Base-by-base conservation (phyloP, 1,284 basidiomycete genomes). In the Moesziomyces sp. region DNA sequence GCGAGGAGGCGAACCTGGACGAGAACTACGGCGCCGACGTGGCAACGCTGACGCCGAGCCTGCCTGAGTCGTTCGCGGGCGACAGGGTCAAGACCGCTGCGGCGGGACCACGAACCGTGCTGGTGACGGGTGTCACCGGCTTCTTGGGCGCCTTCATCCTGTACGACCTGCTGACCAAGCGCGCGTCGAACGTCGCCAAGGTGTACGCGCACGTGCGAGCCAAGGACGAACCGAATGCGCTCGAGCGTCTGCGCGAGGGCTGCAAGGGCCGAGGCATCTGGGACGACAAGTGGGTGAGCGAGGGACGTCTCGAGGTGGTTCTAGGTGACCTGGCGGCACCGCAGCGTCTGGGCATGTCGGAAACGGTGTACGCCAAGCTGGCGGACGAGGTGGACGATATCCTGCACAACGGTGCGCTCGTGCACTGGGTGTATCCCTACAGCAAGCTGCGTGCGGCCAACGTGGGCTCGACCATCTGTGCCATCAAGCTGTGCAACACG, bases 401-500 rank as follows among this genome's bases (percentile, higher is more conserved):
- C 30, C 84, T 99, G 58, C 97, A 99, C 85, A 99, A 99, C 80
- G 97, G 97, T 47, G 97, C 97, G 23, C 86, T 99, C 83, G 97
- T 99, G 16, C 97, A 99, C 84, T 99, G 97, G 97, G 93, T 99
- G 3, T 99, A 98, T 85, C 94, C 95, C 0, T 99, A 99, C 86
- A 91, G 93, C 83, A 94, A 91, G 85, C 88, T 99, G 40, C 91
- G 95, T 18, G 88, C 91, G 0, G 90, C 95, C 28, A 99, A 99
- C 83, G 97, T 99, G 14, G 83, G 95, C 4, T 91, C 92, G 0
- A 99, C 97, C 2, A 81, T 98, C 58, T 91, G 91, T 2, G 90
- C 90, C 2, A 88, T 97, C 55, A 89, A 92, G 51, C 88, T 99
- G 30, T 93, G 93, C 14, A 88, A 86, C 5, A 81, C 90, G 3